These are phyloP conservation scores for Leucocoprinus leucothites DNA, from an alignment of 768 basidiomycete genomes.

Conservation along the genomic window DNA sequence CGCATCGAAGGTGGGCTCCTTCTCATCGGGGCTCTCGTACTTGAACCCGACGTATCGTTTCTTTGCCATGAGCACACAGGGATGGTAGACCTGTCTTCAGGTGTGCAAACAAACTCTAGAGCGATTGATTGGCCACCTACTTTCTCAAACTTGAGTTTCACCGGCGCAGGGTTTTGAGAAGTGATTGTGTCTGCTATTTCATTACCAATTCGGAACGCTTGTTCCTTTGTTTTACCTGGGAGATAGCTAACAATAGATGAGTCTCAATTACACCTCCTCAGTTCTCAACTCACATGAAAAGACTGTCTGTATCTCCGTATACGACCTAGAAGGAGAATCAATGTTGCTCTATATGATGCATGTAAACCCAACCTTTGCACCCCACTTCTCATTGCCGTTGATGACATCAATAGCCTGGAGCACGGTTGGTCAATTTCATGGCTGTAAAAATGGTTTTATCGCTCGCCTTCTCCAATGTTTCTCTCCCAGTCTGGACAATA, in stretches of 20 bases:
- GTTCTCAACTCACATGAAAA: constrained; percentile 61
- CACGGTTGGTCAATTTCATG: background rate
- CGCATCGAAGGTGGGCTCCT: constrained; percentile 82
- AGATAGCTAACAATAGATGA: constrained; percentile 46
- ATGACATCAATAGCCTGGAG: constrained; percentile 79
- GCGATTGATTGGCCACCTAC: constrained; percentile 34
- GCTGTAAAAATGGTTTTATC: background rate
- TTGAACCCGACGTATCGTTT: constrained; percentile 98
- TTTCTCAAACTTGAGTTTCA: constrained; percentile 98
- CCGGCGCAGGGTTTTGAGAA: constrained; percentile 78
- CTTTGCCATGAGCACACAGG: constrained; percentile 94
- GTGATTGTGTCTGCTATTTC: constrained; percentile 92
- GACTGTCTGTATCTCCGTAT: constrained; percentile 96
- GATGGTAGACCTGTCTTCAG: constrained; percentile 78
- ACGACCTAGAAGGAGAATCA: constrained; percentile 52
- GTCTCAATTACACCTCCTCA: background rate
- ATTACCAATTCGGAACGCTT: constrained; percentile 90
- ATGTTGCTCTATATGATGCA: background rate
- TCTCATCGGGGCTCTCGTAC: constrained; percentile 81
- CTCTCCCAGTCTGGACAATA: constrained; percentile 94
- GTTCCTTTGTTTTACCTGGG: constrained; percentile 87
- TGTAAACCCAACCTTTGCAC: constrained; percentile 48
- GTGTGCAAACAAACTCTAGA: background rate
- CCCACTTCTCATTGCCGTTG: constrained; percentile 78
- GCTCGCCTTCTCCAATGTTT: constrained; percentile 88